phyloP scores from a whole-genome alignment of 2,329 filamentous ascomycete genomes.

The Colletotrichum graminicola region DNA sequence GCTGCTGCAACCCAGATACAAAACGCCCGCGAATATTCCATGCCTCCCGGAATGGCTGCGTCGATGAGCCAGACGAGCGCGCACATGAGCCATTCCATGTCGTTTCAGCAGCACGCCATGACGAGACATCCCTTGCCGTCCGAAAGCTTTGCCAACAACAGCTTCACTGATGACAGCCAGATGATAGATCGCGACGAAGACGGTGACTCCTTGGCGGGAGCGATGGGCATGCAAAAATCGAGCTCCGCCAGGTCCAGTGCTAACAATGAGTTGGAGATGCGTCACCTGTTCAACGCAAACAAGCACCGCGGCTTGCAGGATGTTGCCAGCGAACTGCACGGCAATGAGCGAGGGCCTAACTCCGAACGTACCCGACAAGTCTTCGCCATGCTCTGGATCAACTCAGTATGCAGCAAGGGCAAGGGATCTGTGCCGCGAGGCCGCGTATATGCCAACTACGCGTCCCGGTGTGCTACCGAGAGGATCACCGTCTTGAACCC shows the following conservation, averaged over 20 bases:
- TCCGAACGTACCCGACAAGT: slow-evolving; percentile 87
- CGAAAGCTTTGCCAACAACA: slow-evolving; percentile 66
- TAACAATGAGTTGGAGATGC: slow-evolving; percentile 85
- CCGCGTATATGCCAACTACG: slow-evolving; percentile 95
- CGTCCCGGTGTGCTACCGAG: slow-evolving; percentile 90
- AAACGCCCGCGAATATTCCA: slow-evolving; percentile 60
- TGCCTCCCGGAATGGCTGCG: slow-evolving; percentile 63
- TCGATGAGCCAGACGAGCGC: slow-evolving; percentile 50
- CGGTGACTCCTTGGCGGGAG: slow-evolving; percentile 63
- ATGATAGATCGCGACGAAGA: slow-evolving; percentile 73
- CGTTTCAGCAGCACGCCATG: slow-evolving; percentile 53
- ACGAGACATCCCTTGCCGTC: slow-evolving; percentile 65
- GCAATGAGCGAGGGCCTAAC: slow-evolving; percentile 83
- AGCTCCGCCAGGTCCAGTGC: slow-evolving; percentile 75
- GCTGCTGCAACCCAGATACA: slow-evolving; percentile 67
- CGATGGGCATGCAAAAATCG: slow-evolving; percentile 64
- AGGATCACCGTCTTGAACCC: slow-evolving; percentile 96
- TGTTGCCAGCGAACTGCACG: slow-evolving; percentile 80
- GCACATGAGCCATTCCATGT: slow-evolving; percentile 44
- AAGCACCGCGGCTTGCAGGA: slow-evolving; percentile 76
- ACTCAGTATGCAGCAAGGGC: slow-evolving; percentile 77
- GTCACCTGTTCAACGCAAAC: slow-evolving; percentile 79
- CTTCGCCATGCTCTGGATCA: slow-evolving; percentile 91
- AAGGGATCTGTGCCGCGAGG: slow-evolving; percentile 92
- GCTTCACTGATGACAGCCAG: slow-evolving; percentile 71